These are phyloP conservation scores for Puccinia horiana DNA, from an alignment of 1,284 basidiomycete species.

Conservation along the genomic window DNA sequence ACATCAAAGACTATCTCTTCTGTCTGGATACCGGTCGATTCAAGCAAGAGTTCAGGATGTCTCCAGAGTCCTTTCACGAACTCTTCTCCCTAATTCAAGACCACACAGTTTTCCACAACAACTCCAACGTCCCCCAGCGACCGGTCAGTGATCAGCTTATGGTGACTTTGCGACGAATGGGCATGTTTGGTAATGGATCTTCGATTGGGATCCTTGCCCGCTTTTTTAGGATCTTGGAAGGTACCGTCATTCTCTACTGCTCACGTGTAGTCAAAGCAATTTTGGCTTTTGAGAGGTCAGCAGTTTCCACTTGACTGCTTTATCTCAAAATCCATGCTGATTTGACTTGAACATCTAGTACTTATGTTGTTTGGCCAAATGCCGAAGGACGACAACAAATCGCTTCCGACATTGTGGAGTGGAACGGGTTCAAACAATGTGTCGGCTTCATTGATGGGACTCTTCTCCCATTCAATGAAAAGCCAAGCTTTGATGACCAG, in stretches of 20 bases:
- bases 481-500: not conserved
- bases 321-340: not conserved
- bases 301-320: not conserved
- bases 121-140: not conserved
- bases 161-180: not conserved
- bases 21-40: not conserved
- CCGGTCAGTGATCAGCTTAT: not conserved
- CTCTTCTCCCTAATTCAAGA: not conserved
- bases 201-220: constrained; percentile 4
- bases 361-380: not conserved
- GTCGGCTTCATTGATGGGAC: not conserved
- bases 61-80: not conserved
- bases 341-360: not conserved
- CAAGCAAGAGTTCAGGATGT: not conserved
- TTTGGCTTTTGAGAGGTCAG: not conserved
- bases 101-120: not conserved
- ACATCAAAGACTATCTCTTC: constrained; percentile 16
- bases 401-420: not conserved
- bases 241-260: not conserved
- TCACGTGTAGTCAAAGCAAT: not conserved
- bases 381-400: not conserved
- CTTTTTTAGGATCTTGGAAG: not conserved
- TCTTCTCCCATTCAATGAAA: not conserved
- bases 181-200: not conserved
- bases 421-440: not conserved